Base-by-base conservation (phyloP, 805 yeast species). In the Zygoascus tannicola region DNA sequence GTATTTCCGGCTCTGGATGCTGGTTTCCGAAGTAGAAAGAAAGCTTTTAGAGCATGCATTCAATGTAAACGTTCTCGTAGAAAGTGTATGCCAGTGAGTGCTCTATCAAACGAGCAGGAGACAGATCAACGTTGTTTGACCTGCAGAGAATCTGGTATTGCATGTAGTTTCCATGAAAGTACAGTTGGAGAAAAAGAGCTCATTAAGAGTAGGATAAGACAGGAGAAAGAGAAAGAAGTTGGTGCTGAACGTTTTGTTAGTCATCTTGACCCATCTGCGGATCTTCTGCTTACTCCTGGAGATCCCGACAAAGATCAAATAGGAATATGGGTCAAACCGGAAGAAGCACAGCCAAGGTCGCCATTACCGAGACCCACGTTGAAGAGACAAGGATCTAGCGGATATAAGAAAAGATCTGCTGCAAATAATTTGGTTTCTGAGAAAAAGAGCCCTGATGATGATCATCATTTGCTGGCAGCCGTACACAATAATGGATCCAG, bases 1-100 rank as follows among this genome's bases (percentile, higher is more conserved):
- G 69, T 65, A 41, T 65, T 65, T 44, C 69, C 69, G 2, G 68
- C 68, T 4, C 63, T 65, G 52, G 56, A 66, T 49, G 56, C 54
- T 7, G 64, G 55, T 45, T 65, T 61, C 48, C 59, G 67, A 33
- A 56, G 56, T 21, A 57, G 69, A 16, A 65, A 65, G 44, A 56
- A 69, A 32, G 65, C 69, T 7, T 64, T 58, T 52, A 53, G 60
- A 44, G 67, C 69, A 32, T 65, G 69, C 48, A 51, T 50, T 22
- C 62, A 56, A 43, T 65, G 69, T 53, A 58, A 66, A 37, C 50
- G 54, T 15, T 53, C 59, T 23, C 52, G 69, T 16, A 22, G 56
- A 41, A 39, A 21, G 56, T 43, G 40, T 36, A 21, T 38, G 14
- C 21, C 18, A 14, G 16, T 14, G 18, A 20, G 32, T 8, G 32